Percentiles rank a stretch among this genome's conserved stretches.
Conservation (phyloP, 441 rosid genomes). For the Biscutella laevigata region DNA sequence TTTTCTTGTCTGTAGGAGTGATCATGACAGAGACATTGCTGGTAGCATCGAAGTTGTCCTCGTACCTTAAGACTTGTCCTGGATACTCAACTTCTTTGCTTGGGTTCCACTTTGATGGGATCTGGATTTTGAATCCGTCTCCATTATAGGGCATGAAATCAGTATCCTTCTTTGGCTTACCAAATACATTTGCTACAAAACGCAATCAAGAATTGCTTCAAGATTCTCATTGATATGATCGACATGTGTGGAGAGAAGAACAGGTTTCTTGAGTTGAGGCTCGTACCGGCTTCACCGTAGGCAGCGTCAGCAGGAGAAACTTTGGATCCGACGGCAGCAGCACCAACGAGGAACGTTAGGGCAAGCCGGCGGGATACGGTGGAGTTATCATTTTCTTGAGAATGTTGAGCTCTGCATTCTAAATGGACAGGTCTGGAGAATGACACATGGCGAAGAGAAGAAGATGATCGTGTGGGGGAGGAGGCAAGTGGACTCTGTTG, state of each 20-base stretch:
- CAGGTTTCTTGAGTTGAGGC: no score
- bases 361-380: slow-evolving; percentile 69
- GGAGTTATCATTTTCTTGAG: slow-evolving; percentile 22
- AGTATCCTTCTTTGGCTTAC: slow-evolving; percentile 78
- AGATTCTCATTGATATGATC: slow-evolving; percentile 4
- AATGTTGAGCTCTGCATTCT: slow-evolving; percentile 58
- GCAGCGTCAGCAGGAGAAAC: slow-evolving; percentile 92
- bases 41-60: slow-evolving; percentile 78
- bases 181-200: slow-evolving; percentile 85
- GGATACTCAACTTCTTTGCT: slow-evolving; percentile 85
- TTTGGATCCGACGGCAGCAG: slow-evolving; percentile 69
- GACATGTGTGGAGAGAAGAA: background rate
- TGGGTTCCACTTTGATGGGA: slow-evolving; percentile 90
- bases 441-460: slow-evolving; percentile 30
- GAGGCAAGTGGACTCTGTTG: slow-evolving; percentile 54
- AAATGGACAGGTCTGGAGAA: slow-evolving; percentile 35
- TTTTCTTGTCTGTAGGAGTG: slow-evolving; percentile 73
- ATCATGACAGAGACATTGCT: slow-evolving; percentile 52
- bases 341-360: slow-evolving; percentile 60
- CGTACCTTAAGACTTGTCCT: slow-evolving; percentile 72
- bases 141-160: slow-evolving; percentile 62
- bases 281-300: slow-evolving; percentile 77
- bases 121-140: slow-evolving; percentile 52
- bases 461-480: slow-evolving; percentile 24
- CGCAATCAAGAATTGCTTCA: background rate